These are phyloP conservation scores for Metschnikowia lochheadii DNA, from an alignment of 805 yeast genomes.

Conservation along the genomic window DNA sequence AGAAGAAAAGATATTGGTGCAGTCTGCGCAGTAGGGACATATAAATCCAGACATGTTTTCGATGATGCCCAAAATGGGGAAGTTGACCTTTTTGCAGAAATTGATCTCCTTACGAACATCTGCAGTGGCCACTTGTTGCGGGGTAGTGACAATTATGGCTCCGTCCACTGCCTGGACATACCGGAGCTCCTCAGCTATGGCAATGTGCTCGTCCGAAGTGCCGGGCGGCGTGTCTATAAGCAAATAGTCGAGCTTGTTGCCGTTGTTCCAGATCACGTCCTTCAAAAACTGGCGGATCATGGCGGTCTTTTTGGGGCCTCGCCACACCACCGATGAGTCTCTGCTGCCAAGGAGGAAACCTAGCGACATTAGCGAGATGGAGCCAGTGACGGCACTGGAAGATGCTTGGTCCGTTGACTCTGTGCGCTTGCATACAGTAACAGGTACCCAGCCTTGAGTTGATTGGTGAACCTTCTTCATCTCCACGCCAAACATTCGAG, in stretches of 20 bases:
- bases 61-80: slow-evolving; percentile 76
- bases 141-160: slow-evolving; percentile 93
- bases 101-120: slow-evolving; percentile 94
- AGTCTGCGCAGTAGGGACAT: slow-evolving; percentile 90
- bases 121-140: slow-evolving; percentile 88
- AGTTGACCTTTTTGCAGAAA: slow-evolving; percentile 82
- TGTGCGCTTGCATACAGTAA: slow-evolving; percentile 31
- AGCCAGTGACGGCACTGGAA: slow-evolving; percentile 26
- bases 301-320: slow-evolving; percentile 98
- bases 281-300: slow-evolving; percentile 91
- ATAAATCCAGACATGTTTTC: slow-evolving; percentile 97
- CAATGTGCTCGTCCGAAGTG: slow-evolving; percentile 96
- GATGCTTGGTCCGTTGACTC: neutral
- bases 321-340: slow-evolving; percentile 93
- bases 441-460: slow-evolving; percentile 90
- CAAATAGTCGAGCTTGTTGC: slow-evolving; percentile 64
- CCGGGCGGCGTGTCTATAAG: slow-evolving; percentile 98
- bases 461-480: slow-evolving; percentile 74
- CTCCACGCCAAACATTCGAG: slow-evolving; percentile 94
- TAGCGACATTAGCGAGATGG: slow-evolving; percentile 70
- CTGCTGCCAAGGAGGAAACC: slow-evolving; percentile 84
- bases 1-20: slow-evolving; percentile 84
- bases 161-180: slow-evolving; percentile 72
- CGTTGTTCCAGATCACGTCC: slow-evolving; percentile 80
- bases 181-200: slow-evolving; percentile 86